Base-by-base conservation (phyloP, 257 asterid species). In the Solanum pinnatisectum region DNA sequence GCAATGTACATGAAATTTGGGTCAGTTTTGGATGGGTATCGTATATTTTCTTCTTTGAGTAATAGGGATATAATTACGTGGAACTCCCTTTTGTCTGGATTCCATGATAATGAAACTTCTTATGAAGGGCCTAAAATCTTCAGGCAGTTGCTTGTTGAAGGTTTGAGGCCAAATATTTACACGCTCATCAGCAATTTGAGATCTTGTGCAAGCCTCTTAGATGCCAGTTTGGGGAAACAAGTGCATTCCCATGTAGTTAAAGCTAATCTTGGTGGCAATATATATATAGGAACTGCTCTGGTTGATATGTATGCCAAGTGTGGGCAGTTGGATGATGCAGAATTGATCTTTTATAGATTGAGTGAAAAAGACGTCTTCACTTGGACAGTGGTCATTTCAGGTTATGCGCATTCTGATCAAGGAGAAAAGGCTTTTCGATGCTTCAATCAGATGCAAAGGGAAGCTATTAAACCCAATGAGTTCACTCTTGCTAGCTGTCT, bases 241-340 rank as follows among this genome's bases (percentile, higher is more conserved):
- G 95, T 96, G 67, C 98, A 96, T 90, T 86, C 95, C 6, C 95
- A 83, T 88, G 46, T 94, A 71, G 83, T 96, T 20, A 96, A 95
- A 84, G 91, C 88, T 27, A 84, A 88, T 87, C 89, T 92, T 72
- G 89, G 78, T 14, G 32, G 27, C 76, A 88, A 93, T 91, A 89
- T 63, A 70, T 89, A 93, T 88, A 89, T 96, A 27, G 98, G 96
- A 88, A 93, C 96, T 68, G 94, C 94, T 81, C 90, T 96, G 85
- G 87, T 95, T 85, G 98, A 94, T 92, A 92, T 95, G 95, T 95
- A 95, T 89, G 92, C 94, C 67, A 95, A 95, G 91, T 91, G 94
- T 44, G 91, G 95, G 73, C 71, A 85, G 91, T 90, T 92, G 92
- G 93, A 93, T 65, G 95, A 91, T 36, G 94, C 89, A 63, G 95